These are phyloP conservation scores for Artomyces pyxidatus DNA, from an alignment of 768 basidiomycete genomes.

Conservation along the genomic window DNA sequence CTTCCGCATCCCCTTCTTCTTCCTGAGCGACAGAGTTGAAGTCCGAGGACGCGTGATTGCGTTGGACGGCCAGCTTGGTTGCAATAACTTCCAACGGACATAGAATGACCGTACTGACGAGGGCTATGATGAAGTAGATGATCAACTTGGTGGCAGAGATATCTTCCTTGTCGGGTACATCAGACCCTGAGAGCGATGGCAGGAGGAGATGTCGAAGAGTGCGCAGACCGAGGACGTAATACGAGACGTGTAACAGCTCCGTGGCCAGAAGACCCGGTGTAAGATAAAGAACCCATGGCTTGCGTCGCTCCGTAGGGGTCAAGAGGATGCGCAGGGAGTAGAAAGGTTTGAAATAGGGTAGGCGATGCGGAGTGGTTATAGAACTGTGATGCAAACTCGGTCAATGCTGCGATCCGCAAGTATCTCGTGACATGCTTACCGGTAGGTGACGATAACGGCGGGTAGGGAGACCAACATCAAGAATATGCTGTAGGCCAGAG, in stretches of 20 bases:
- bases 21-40: slow-evolving; percentile 72
- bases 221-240: slow-evolving; percentile 35
- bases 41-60: slow-evolving; percentile 71
- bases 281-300: slow-evolving; percentile 74
- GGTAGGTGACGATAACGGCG: slow-evolving; percentile 65
- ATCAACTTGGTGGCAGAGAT: slow-evolving; percentile 42
- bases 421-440: too few species aligned
- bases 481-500: slow-evolving; percentile 53
- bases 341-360: slow-evolving; percentile 52
- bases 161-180: slow-evolving; percentile 28
- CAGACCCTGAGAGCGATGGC: slow-evolving; percentile 37
- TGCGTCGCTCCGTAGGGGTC: slow-evolving; percentile 72
- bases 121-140: slow-evolving; percentile 49
- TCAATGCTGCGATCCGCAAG: too few species aligned
- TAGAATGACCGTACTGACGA: slow-evolving; percentile 49
- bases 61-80: slow-evolving; percentile 73
- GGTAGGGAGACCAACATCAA: slow-evolving; percentile 63
- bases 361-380: slow-evolving; percentile 74
- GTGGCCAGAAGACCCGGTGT: slow-evolving; percentile 58
- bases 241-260: slow-evolving; percentile 36
- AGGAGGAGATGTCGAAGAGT: slow-evolving; percentile 46
- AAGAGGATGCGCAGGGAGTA: slow-evolving; percentile 61
- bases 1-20: slow-evolving; percentile 51
- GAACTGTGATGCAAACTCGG: slow-evolving; percentile 37
- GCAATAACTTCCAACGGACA: slow-evolving; percentile 76